Evolutionary conservation across 2,329 filamentous ascomycete species (phyloP).

Genomic region (Zasmidium citrigriseum): DNA sequence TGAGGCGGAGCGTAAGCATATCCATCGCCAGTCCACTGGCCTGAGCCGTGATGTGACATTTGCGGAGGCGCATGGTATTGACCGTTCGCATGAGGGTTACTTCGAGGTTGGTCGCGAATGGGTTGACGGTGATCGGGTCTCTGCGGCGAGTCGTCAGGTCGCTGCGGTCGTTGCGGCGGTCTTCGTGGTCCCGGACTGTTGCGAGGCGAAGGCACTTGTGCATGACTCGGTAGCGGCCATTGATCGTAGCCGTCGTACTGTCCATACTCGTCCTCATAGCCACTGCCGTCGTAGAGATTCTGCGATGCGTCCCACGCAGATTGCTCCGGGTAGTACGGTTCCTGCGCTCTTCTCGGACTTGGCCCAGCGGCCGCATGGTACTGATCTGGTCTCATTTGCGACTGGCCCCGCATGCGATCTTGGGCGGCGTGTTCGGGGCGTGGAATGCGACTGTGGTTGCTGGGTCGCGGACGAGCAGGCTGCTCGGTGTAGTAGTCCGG

Average conservation of each 20-base stretch:
- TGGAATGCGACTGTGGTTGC: conserved; percentile 17
- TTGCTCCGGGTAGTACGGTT: conserved; percentile 13
- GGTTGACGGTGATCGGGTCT: conserved; percentile 16
- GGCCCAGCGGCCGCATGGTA: conserved; percentile 10
- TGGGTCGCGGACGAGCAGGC: conserved; percentile 11
- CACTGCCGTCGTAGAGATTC: conserved; percentile 29
- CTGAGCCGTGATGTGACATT: conserved; percentile 29
- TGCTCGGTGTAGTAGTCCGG: conserved; percentile 13
- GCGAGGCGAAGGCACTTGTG: conserved; percentile 8
- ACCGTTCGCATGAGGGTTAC: conserved; percentile 17
- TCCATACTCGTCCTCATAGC: conserved; percentile 22
- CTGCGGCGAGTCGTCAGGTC: conserved; percentile 25
- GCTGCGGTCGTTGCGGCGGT: conserved; percentile 30
- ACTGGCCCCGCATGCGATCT: conserved; percentile 19
- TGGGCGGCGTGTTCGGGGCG: conserved; percentile 9
- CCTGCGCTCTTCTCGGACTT: conserved; percentile 14
- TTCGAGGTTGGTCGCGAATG: conserved; percentile 19
- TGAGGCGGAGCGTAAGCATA: conserved; percentile 25
- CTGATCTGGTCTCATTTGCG: conserved; percentile 21
- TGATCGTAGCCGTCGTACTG: conserved; percentile 22
- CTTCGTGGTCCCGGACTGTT: conserved; percentile 17
- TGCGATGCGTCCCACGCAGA: conserved; percentile 19
- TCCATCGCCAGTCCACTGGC: conserved; percentile 33
- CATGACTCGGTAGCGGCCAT: conserved; percentile 27
- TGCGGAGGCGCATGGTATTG: conserved; percentile 18